phyloP scores from a whole-genome alignment of 257 asterid genomes.

The Mitragyna speciosa region DNA sequence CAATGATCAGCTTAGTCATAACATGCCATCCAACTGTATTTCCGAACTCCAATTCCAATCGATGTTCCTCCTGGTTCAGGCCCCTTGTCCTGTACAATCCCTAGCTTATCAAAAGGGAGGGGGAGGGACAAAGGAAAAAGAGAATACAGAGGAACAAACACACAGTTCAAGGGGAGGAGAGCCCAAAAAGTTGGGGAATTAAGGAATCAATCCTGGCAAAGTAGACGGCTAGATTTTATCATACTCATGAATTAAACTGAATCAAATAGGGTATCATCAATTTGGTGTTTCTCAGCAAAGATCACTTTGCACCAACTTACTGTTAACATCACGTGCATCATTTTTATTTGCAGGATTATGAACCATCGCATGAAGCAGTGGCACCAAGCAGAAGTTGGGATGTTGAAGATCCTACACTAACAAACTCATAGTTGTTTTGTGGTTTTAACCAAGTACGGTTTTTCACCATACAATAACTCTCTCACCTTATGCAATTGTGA shows the following conservation, averaged over 20 bases:
- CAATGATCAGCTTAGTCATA: not conserved
- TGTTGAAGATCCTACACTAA: constrained; percentile 24
- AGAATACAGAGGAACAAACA: not conserved
- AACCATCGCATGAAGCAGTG: constrained; percentile 41
- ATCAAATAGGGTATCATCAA: not conserved
- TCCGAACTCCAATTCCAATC: not conserved
- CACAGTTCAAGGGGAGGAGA: not conserved
- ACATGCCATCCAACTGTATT: not conserved
- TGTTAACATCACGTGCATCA: constrained; percentile 14
- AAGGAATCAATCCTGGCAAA: not conserved
- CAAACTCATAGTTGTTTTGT: constrained; percentile 28
- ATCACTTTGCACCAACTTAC: not conserved
- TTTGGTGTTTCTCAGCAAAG: not conserved
- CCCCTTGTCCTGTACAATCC: not conserved
- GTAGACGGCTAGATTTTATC: not conserved
- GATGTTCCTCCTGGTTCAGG: not conserved
- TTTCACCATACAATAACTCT: not conserved
- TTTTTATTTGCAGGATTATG: constrained; percentile 40
- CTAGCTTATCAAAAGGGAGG: not conserved
- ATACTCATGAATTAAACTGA: not conserved
- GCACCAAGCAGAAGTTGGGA: constrained; percentile 46
- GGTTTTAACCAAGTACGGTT: not conserved
- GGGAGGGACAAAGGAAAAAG: not conserved
- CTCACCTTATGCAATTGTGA: not conserved
- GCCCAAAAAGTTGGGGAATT: not conserved